These are phyloP conservation scores for Rutstroemia sp. DNA, from an alignment of 2,329 filamentous ascomycete genomes.

Conservation along the genomic window DNA sequence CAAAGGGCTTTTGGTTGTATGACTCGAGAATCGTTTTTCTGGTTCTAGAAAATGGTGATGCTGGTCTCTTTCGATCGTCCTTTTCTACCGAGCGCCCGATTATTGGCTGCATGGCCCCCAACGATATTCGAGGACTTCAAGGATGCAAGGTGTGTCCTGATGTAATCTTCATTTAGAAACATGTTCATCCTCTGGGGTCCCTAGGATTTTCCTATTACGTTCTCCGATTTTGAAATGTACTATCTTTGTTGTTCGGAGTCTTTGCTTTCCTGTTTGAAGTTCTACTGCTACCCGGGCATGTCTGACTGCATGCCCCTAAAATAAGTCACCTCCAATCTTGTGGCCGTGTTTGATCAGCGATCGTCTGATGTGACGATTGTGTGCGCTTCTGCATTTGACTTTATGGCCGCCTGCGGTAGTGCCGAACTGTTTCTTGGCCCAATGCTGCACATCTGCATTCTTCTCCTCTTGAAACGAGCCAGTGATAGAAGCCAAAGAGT, in stretches of 20 bases:
- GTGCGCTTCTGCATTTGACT: constrained; percentile 6
- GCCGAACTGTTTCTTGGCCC: not conserved
- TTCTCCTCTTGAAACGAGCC: too few species aligned
- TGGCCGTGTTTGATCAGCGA: not conserved
- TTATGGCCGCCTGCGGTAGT: not conserved
- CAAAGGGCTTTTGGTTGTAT: not conserved
- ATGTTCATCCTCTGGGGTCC: constrained; percentile 2
- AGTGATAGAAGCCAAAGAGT: too few species aligned
- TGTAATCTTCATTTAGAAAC: not conserved
- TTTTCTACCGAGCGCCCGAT: not conserved
- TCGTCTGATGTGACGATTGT: constrained; percentile 5
- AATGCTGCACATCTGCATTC: too few species aligned
- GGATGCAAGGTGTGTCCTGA: not conserved
- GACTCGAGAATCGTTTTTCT: not conserved
- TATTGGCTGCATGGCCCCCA: constrained; percentile 2
- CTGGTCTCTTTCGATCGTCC: not conserved
- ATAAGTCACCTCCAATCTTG: not conserved
- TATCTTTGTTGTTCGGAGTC: not conserved
- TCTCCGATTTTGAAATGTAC: not conserved
- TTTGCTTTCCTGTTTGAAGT: not conserved
- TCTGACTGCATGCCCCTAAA: constrained; percentile 8
- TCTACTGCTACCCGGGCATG: not conserved
- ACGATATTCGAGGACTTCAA: not conserved
- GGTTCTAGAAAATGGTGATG: not conserved
- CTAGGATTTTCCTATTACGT: constrained; percentile 2